Evolutionary conservation across 1,284 basidiomycete species (phyloP), one percentile per base, ranked within the genome.

Genomic region (Ustilago bromivora): DNA sequence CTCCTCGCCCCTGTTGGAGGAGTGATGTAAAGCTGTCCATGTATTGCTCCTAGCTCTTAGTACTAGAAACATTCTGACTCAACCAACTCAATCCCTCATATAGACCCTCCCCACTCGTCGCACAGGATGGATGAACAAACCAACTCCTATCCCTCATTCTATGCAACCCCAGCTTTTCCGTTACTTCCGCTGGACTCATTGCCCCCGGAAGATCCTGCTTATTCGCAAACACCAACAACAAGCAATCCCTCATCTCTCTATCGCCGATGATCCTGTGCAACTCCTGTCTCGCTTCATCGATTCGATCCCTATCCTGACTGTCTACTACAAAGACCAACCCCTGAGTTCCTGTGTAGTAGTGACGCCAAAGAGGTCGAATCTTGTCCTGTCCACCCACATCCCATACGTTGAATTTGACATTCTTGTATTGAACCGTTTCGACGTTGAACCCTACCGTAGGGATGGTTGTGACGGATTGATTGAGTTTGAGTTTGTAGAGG

Each of bases 181-280:
- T 99, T 43, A 99, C 95, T 87, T 99, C 96, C 12, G 96, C 95
- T 35, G 96, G 97, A 36, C 95, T 95, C 96, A 99, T 98, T 41
- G 96, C 96, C 85, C 94, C 95, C 15, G 95, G 95, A 76, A 99
- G 88, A 90, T 99, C 97, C 88, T 99, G 97, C 89, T 99, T 99
- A 89, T 99, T 99, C 28, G 97, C 96, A 88, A 99, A 99, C 40
- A 99, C 96, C 73, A 99, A 91, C 85, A 99, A 87, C 68, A 98
- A 87, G 85, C 96, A 98, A 81, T 98, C 95, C 88, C 94, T 94
- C 96, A 99, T 98, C 88, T 99, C 97, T 75, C 96, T 89, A 87
- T 99, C 96, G 76, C 93, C 93, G 86, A 99, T 89, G 88, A 99
- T 99, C 64, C 96, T 91, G 86, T 99, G 96, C 57, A 99, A 89